Evolutionary conservation across 768 basidiomycete genomes (phyloP).

Genomic region (Trametes sanguinea): DNA sequence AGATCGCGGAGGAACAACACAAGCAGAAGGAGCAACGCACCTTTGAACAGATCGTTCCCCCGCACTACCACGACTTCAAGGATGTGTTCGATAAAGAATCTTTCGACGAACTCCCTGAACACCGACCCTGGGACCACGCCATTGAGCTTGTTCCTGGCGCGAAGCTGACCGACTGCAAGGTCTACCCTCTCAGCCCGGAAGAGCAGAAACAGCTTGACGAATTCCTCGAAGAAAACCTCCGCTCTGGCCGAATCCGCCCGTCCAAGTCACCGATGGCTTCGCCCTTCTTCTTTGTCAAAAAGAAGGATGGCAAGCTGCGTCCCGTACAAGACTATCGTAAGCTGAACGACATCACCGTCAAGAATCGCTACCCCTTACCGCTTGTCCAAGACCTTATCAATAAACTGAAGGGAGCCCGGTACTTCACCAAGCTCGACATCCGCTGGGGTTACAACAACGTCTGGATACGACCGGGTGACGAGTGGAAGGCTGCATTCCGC

Average conservation of each 20-base stretch:
- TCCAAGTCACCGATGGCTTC: conserved; percentile 27
- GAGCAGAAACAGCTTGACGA: conserved; percentile 18
- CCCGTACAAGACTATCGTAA: conserved; percentile 31
- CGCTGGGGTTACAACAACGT: conserved; percentile 38
- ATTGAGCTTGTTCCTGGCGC: conserved; percentile 36
- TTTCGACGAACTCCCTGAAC: conserved; percentile 35
- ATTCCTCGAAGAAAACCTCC: conserved; percentile 27
- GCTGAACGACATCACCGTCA: conserved; percentile 38
- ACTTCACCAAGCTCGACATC: conserved; percentile 36
- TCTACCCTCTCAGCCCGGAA: conserved; percentile 21
- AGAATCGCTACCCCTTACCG: conserved; percentile 37
- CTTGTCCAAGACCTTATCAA: conserved; percentile 33
- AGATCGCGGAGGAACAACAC: neutral
- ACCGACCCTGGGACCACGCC: conserved; percentile 36
- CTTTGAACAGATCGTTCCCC: conserved; percentile 8
- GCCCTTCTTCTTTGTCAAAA: conserved; percentile 35
- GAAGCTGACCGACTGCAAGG: conserved; percentile 20
- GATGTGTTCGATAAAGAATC: conserved; percentile 32
- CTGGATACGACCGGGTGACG: conserved; percentile 41
- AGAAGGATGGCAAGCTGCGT: conserved; percentile 31
- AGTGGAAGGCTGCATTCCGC: conserved; percentile 44
- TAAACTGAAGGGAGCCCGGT: conserved; percentile 24
- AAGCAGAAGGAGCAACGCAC: neutral
- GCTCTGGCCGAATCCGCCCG: conserved; percentile 23
- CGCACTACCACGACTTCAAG: conserved; percentile 30